Evolutionary conservation across 1,139 yeast genomes (phyloP), one percentile per base, ranked within the genome.

Genomic region (Neolecta irregularis): DNA sequence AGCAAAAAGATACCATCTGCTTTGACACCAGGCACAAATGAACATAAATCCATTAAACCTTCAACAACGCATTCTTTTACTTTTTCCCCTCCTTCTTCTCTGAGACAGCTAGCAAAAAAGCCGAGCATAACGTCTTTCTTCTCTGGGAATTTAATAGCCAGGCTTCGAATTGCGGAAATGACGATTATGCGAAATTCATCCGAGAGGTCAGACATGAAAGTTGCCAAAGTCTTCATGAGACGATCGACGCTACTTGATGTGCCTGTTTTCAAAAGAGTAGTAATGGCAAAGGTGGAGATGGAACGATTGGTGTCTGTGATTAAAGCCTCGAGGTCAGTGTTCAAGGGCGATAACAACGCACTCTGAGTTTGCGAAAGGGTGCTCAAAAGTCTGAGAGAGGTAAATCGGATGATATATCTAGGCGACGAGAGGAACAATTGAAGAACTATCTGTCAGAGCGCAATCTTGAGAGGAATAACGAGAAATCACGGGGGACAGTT

Each of bases 221-320:
- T 77, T 24, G 92, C 69, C 62, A 91, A 81, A 44, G 83, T 85
- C 44, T 74, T 65, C 57, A 88, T 80, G 49, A 88, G 69, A 50
- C 93, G 69, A 54, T 88, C 94, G 39, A 88, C 93, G 50, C 75
- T 76, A 45, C 78, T 83, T 42, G 83, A 77, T 42, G 88, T 88
- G 57, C 95, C 93, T 5, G 98, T 88, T 61, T 85, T 88, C 55
- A 88, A 71, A 52, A 88, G 65, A 3, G 96, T 88, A 30, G 98
- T 88, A 54, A 88, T 88, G 21, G 98, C 96, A 57, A 83, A 85
- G n/a, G 98, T 88, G n/a, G 96, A 88, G 48, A 88, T 74, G 26
- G 93, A 76, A 57, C 94, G 72, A 58, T 80, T 83, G 26, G 83
- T 55, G 56, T 88, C 96, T 54, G 77, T 76, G 48, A 91, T 81